Evolutionary conservation across 192 early-diverging fungal genomes (phyloP), one percentile per base, ranked within the genome.

Genomic region (Thamnidium elegans): DNA sequence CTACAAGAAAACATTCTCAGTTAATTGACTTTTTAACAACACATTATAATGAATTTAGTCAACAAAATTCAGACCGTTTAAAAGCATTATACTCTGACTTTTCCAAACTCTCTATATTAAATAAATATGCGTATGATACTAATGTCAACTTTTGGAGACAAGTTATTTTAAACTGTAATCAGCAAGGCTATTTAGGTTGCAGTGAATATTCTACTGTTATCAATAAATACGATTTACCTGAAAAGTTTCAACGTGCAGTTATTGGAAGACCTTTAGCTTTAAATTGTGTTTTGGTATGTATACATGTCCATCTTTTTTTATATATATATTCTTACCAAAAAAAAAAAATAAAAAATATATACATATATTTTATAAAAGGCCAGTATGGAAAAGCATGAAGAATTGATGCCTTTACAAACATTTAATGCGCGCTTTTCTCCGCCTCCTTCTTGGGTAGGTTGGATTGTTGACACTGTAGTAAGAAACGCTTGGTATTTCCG

Each of bases 21-120:
- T 43, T 70, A 15, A 62, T 51, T 10, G 3, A 20, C 13, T 70
- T 58, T 21, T 58, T 70, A 21, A 17, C 46, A 53, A 7, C 3
- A 0, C 55, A 70, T 19, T 60, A 50, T 15, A 44, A 45, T 13
- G 69, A 70, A 17, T 70, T 70, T 31, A 45, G 55, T 10, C 14
- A 34, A 7, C 4, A 23, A 17, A 42, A 53, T 31, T 42, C 52
- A 13, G 54, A 69, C 0, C 72, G 78, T 3, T 46, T 77, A 11
- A 67, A 43, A 30, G 77, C 78, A 5, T 61, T 80, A 17, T 80
- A 74, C 45, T 80, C 78, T 2, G 75, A 77, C 26, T 80, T 80
- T 31, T 65, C 73, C 23, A 74, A 71, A 20, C 67, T 77, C 17
- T 63, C 67, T 26, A 72, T 74, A 17, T 70, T 75, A 42, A 80